Evolutionary conservation across 2,329 filamentous ascomycete genomes (phyloP), one percentile per base, ranked within the genome.

Genomic region (Colletotrichum lini): DNA sequence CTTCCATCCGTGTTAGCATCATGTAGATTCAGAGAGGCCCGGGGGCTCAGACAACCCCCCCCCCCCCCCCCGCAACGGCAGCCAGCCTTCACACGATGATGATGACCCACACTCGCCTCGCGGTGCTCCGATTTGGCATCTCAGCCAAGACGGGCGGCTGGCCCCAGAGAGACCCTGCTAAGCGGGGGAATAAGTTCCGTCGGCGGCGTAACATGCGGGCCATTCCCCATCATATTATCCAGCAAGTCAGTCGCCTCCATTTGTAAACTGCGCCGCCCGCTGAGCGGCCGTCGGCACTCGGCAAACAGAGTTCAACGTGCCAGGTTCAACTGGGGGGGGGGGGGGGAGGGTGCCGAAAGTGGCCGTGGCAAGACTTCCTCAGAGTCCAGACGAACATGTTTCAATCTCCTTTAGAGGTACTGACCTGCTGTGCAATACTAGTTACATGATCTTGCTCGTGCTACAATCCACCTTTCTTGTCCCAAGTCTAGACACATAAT

Each of bases 281-380:
- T 8, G 23, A 45, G 40, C 52, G 59, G 69, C 52, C 54, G 23
- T 58, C 65, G 58, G 69, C 65, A 68, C 35, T 38, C 35, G 35
- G 35, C 35, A 38, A 49, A 52, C 56, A 47, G 30, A 59, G 6
- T 67, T 44, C 40, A 56, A 42, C 21, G 26, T 30, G 38, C 59
- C 56, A 40, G 53, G 42, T 53, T 56, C 42, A 30, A 13, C 40
- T 30, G n/a, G 26, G 26, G 26, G 23, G 23, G 23, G 23, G 23
- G 23, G 23, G 26, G 21, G 26, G 53, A 44, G 53, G 13, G 57
- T 71, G 50, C 68, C 68, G 49, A 70, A 45, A 21, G 58, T 58
- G 67, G 56, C 42, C 16, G 4, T 18, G 4, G 15, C 4, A 18
- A 44, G 15, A 44, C 42, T 18, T 38, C 35, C 35, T 38, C 35